A percentile compares a stretch with the other conserved stretches of the same genome.
Conservation (phyloP, 148 eudicot species). For the Rhododendron molle region DNA sequence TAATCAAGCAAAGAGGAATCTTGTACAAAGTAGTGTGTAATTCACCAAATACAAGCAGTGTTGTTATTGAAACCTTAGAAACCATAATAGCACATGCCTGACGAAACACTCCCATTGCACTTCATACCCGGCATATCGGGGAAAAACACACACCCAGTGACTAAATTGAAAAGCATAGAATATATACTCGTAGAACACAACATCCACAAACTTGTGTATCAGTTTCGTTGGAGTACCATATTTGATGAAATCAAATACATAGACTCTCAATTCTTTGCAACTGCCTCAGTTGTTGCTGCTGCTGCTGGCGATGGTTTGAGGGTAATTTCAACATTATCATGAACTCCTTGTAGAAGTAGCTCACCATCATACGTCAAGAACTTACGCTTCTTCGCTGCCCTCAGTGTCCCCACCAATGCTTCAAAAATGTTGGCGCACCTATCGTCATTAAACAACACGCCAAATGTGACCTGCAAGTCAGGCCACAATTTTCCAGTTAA, state of each 20-base stretch:
- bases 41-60: neutral
- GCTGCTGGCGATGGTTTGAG: conserved; percentile 53
- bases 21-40: neutral
- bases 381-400: conserved; percentile 95
- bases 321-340: conserved; percentile 73
- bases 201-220: neutral
- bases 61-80: neutral
- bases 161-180: neutral
- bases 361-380: conserved; percentile 81
- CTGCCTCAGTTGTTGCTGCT: conserved; percentile 23
- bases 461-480: conserved; percentile 79
- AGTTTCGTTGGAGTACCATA: neutral
- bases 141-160: neutral
- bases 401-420: conserved; percentile 89
- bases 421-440: conserved; percentile 95
- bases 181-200: neutral
- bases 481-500: neutral
- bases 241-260: neutral
- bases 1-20: neutral
- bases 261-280: conserved; percentile 12
- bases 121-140: neutral
- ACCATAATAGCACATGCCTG: neutral
- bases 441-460: conserved; percentile 87
- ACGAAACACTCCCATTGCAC: neutral
- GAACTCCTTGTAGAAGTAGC: conserved; percentile 90